Evolutionary conservation across 2,329 filamentous ascomycete genomes (phyloP).

Genomic region (Neofusicoccum cordaticola): DNA sequence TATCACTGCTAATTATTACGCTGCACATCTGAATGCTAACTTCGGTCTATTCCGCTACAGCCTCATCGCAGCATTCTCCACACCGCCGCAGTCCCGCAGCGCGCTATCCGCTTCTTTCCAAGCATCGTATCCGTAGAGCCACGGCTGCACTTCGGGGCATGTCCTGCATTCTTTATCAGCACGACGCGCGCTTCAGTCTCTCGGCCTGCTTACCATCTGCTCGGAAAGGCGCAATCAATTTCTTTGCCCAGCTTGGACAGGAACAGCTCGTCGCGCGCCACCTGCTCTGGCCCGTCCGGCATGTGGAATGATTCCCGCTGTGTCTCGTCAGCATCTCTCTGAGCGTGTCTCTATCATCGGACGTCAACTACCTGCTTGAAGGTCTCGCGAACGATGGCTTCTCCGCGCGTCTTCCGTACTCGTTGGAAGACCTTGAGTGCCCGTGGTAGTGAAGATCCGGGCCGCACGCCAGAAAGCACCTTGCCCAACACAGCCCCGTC

Average conservation of each 20-base stretch:
- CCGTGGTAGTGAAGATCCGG: neutral
- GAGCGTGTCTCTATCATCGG: neutral
- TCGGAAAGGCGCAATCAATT: constrained; percentile 57
- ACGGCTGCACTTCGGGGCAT: constrained; percentile 34
- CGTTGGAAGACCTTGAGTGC: constrained; percentile 45
- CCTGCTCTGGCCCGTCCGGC: constrained; percentile 54
- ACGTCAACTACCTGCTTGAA: constrained; percentile 45
- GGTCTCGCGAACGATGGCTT: constrained; percentile 60
- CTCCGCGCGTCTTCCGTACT: constrained; percentile 48
- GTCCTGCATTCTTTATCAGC: constrained; percentile 19
- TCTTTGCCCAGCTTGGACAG: constrained; percentile 54
- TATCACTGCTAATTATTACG: neutral
- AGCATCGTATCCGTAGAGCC: constrained; percentile 37
- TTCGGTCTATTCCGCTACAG: neutral
- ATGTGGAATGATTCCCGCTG: constrained; percentile 41
- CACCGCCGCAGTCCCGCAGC: neutral
- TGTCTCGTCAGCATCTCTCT: constrained; percentile 18
- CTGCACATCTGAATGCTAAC: too few relatives aligned
- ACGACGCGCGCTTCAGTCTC: neutral
- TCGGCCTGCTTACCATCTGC: constrained; percentile 48
- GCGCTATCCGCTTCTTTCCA: constrained; percentile 27
- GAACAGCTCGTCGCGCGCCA: constrained; percentile 57
- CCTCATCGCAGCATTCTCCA: neutral
- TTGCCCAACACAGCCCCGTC: constrained; percentile 65
- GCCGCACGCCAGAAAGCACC: constrained; percentile 40